Conservation (phyloP, 345 rosid species). For the Rhizophora apiculata region DNA sequence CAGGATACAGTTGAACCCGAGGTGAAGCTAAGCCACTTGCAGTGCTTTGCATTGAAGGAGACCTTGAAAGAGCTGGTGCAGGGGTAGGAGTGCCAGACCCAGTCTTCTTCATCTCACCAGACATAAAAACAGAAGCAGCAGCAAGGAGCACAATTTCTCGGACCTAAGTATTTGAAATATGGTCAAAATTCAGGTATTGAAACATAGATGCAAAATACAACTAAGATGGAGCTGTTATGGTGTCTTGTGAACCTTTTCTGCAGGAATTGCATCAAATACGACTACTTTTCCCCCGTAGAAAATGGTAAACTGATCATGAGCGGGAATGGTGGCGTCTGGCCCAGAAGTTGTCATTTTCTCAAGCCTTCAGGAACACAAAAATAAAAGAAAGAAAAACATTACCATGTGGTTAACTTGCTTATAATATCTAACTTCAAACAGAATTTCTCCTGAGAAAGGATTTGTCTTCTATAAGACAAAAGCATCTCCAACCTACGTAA, state of each 20-base stretch:
- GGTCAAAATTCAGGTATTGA: neutral
- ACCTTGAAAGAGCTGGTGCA: constrained; percentile 66
- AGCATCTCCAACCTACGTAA: too few relatives aligned
- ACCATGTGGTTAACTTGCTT: too few relatives aligned
- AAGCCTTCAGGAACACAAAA: constrained; percentile 29
- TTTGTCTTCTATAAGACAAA: too few relatives aligned
- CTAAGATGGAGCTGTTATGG: too few relatives aligned
- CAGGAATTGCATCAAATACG: constrained; percentile 62
- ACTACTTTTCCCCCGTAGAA: constrained; percentile 71
- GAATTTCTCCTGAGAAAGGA: too few relatives aligned
- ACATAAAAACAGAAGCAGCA: constrained; percentile 45
- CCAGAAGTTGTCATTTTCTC: constrained; percentile 26
- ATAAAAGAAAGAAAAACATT: neutral
- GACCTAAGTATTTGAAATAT: constrained; percentile 37
- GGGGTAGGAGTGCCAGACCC: constrained; percentile 33
- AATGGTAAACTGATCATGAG: constrained; percentile 68
- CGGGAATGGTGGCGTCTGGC: constrained; percentile 23
- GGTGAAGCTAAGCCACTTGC: constrained; percentile 54
- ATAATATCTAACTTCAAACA: too few relatives aligned
- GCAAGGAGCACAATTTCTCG: constrained; percentile 67
- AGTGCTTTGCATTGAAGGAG: constrained; percentile 75
- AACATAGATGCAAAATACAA: neutral
- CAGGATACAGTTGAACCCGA: constrained; percentile 38
- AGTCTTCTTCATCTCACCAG: constrained; percentile 44
- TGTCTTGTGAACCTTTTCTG: constrained; percentile 52